Conservation (phyloP, 2,329 filamentous ascomycete genomes). For the Aspergillus quadricinctus region DNA sequence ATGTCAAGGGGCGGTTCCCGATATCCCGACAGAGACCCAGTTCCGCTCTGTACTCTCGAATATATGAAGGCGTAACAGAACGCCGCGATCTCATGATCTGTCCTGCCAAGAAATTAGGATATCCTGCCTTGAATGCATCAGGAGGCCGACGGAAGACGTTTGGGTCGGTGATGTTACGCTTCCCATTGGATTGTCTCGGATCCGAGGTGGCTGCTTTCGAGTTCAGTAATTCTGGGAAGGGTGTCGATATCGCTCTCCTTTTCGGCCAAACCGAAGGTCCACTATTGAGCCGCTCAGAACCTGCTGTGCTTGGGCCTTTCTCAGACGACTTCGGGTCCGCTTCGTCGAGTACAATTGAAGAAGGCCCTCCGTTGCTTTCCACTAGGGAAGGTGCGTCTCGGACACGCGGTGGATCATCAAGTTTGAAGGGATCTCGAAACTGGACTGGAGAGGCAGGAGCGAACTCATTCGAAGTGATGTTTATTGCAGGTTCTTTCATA, state of each 20-base stretch:
- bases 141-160: constrained; percentile 33
- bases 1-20: constrained; percentile 20
- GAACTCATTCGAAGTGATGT: constrained; percentile 21
- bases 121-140: constrained; percentile 25
- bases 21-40: constrained; percentile 15
- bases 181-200: constrained; percentile 22
- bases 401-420: constrained; percentile 3
- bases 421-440: constrained; percentile 32
- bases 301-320: constrained; percentile 16
- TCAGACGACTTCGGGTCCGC: constrained; percentile 18
- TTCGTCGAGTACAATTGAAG: constrained; percentile 19
- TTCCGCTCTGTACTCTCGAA: constrained; percentile 21
- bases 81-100: constrained; percentile 10
- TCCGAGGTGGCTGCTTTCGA: constrained; percentile 23
- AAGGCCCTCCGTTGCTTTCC: constrained; percentile 12
- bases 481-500: constrained; percentile 19
- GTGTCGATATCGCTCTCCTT: constrained; percentile 27
- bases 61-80: constrained; percentile 19
- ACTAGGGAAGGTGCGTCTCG: constrained; percentile 4
- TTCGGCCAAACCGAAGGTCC: constrained; percentile 25
- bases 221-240: constrained; percentile 21
- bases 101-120: constrained; percentile 11
- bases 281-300: constrained; percentile 30
- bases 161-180: constrained; percentile 41
- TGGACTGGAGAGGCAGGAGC: constrained; percentile 18